A percentile compares a stretch with the other conserved stretches of the same genome.
Conservation (phyloP, 2,329 filamentous ascomycete species). For the Trichoderma breve region DNA sequence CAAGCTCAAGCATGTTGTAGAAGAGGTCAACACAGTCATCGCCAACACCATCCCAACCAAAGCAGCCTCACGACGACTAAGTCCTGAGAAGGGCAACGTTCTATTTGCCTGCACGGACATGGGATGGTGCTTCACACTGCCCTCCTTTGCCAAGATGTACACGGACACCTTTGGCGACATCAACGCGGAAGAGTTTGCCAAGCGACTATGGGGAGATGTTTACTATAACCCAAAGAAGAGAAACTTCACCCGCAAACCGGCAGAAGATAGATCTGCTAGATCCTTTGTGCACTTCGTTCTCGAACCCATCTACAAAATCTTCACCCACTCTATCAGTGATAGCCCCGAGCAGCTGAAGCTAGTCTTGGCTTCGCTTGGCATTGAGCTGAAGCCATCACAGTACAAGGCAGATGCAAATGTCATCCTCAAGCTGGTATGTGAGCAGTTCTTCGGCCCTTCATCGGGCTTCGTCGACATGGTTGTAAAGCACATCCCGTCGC, state of each 20-base stretch:
- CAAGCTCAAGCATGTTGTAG: slow-evolving; percentile 97
- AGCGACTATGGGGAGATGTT: slow-evolving; percentile 90
- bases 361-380: slow-evolving; percentile 76
- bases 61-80: slow-evolving; percentile 76
- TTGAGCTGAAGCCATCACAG: slow-evolving; percentile 86
- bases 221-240: slow-evolving; percentile 91
- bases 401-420: slow-evolving; percentile 87
- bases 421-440: slow-evolving; percentile 83
- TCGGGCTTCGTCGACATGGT: slow-evolving; percentile 96
- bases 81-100: slow-evolving; percentile 97
- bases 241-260: slow-evolving; percentile 83
- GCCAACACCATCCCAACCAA: slow-evolving; percentile 80
- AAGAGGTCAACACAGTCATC: slow-evolving; percentile 95
- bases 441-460: slow-evolving; percentile 90
- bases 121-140: slow-evolving; percentile 95
- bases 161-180: slow-evolving; percentile 81
- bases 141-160: slow-evolving; percentile 96
- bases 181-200: slow-evolving; percentile 78
- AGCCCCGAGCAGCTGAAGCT: slow-evolving; percentile 79
- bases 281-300: slow-evolving; percentile 94
- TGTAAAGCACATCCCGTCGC: slow-evolving; percentile 83
- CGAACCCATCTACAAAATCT: slow-evolving; percentile 97
- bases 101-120: slow-evolving; percentile 90
- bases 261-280: slow-evolving; percentile 76
- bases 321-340: slow-evolving; percentile 90